Evolutionary conservation across 1,284 basidiomycete species (phyloP), one percentile per base, ranked within the genome.

Genomic region (Mycena sp.): DNA sequence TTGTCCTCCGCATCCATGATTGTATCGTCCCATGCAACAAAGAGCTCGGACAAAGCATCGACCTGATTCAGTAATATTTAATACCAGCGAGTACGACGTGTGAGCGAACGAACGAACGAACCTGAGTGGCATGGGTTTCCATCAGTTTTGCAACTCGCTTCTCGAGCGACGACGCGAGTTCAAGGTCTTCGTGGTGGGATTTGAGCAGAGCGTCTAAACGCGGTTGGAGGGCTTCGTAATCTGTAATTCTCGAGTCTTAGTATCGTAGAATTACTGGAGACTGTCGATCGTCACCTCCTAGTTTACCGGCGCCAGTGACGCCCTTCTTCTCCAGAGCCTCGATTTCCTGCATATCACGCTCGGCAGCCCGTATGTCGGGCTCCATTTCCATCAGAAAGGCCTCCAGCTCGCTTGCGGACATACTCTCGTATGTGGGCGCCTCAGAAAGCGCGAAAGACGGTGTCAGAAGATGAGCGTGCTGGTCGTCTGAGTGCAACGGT

Each of bases 21-120:
- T 0, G 87, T 82, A 58, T 92, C 90, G 67, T 93, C 90, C 91
- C 92, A 94, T 17, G 84, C 85, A 9, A 94, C 88, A 67, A 93
- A 94, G 14, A 93, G 78, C 65, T 93, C 91, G 5, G 91, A 94
- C 2, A 93, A 79, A 0, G 85, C 84, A 70, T 92, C 90, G 9
- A 92, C 87, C 91, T 93, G 63, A 21, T 35, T 35, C n/a, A 46
- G 64, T 49, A 26, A n/a, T 16, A n/a, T 9, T 63, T 7, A 60
- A n/a, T n/a, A 55, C 25, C 45, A 28, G 49, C 32, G 30, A 50
- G 40, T 28, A 60, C 23, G 60, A 14, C 9, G 40, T 14, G 35
- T 9, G 50, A 35, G 19, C 58, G 19, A 57, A 16, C 2, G 38
- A 26, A 28, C 7, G 4, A 26, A 74, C 84, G 41, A 67, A 92